Evolutionary conservation across 192 early-diverging fungal genomes (phyloP).

Genomic region (Neocallimastix lanati): DNA sequence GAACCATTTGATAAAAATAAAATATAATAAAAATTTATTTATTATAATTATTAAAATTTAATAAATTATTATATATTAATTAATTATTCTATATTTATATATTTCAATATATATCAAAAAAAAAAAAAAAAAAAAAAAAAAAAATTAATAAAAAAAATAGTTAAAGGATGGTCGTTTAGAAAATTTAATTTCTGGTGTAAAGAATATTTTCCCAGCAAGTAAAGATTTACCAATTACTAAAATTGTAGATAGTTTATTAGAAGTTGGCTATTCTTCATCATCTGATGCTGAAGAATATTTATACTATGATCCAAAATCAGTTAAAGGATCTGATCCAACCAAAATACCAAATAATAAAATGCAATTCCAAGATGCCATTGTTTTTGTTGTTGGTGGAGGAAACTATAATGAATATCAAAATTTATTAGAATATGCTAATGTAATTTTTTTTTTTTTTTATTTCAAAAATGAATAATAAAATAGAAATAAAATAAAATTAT

Average conservation of each 20-base stretch:
- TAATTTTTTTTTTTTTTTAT: conserved; percentile 7
- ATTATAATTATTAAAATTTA: too few species aligned
- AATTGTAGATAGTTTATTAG: conserved; percentile 74
- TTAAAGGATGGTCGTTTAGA: conserved; percentile 24
- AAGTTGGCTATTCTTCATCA: conserved; percentile 19
- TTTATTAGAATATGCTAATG: conserved; percentile 70
- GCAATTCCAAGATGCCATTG: conserved; percentile 77
- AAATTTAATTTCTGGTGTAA: conserved; percentile 59
- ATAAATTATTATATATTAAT: too few species aligned
- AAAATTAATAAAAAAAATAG: too few species aligned
- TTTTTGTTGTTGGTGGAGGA: conserved; percentile 95
- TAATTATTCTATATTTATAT: too few species aligned
- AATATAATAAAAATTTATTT: too few species aligned
- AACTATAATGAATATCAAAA: conserved; percentile 98
- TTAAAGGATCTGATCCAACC: conserved; percentile 2
- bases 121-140: too few species aligned
- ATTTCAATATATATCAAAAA: too few species aligned
- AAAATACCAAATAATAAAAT: neutral
- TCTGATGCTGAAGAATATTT: conserved; percentile 60
- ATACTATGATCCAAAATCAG: conserved; percentile 71
- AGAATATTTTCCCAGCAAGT: conserved; percentile 78
- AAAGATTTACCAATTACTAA: conserved; percentile 76
- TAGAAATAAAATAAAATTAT: too few species aligned
- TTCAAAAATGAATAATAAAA: too few species aligned
- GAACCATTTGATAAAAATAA: too few species aligned